Evolutionary conservation across 805 yeast species (phyloP).

Genomic region (Candida insectalens): DNA sequence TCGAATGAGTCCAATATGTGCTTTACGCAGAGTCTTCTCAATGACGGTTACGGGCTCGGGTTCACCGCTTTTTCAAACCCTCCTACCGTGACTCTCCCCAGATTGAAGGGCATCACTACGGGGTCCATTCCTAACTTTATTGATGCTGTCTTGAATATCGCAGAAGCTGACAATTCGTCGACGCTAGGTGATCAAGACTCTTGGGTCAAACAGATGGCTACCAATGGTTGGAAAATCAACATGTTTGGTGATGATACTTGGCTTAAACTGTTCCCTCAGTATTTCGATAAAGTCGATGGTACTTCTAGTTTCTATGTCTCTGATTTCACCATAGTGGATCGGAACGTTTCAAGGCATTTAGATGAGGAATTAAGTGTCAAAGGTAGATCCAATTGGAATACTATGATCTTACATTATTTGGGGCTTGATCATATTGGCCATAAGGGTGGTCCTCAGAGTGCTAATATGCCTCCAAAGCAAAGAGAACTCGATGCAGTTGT

Average conservation of each 20-base stretch:
- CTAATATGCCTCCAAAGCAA: slow-evolving; percentile 76
- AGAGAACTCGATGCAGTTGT: slow-evolving; percentile 75
- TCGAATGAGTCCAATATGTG: slow-evolving; percentile 55
- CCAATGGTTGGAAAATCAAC: slow-evolving; percentile 39
- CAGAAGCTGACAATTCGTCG: slow-evolving; percentile 74
- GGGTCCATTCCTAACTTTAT: slow-evolving; percentile 92
- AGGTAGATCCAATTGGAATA: slow-evolving; percentile 57
- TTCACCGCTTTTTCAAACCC: slow-evolving; percentile 90
- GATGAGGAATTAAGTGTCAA: slow-evolving; percentile 40
- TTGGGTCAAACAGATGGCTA: slow-evolving; percentile 66
- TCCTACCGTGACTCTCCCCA: slow-evolving; percentile 93
- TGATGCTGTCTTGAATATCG: slow-evolving; percentile 89
- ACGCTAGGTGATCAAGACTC: slow-evolving; percentile 70
- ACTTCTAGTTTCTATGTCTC: slow-evolving; percentile 91
- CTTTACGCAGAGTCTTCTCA: slow-evolving; percentile 55
- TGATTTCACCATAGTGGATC: slow-evolving; percentile 90
- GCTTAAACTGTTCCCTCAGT: slow-evolving; percentile 76
- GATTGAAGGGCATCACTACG: slow-evolving; percentile 87
- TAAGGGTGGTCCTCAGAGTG: slow-evolving; percentile 83
- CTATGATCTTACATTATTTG: slow-evolving; percentile 75
- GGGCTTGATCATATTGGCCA: slow-evolving; percentile 98
- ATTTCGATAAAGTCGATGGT: slow-evolving; percentile 65
- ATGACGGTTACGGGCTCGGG: slow-evolving; percentile 66
- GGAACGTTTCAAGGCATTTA: slow-evolving; percentile 84
- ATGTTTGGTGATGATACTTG: slow-evolving; percentile 98